Percentiles rank a stretch among this genome's conserved stretches.
phyloP scores from a whole-genome alignment of 78 protist species.

The Mantamonas sphyraenae region DNA sequence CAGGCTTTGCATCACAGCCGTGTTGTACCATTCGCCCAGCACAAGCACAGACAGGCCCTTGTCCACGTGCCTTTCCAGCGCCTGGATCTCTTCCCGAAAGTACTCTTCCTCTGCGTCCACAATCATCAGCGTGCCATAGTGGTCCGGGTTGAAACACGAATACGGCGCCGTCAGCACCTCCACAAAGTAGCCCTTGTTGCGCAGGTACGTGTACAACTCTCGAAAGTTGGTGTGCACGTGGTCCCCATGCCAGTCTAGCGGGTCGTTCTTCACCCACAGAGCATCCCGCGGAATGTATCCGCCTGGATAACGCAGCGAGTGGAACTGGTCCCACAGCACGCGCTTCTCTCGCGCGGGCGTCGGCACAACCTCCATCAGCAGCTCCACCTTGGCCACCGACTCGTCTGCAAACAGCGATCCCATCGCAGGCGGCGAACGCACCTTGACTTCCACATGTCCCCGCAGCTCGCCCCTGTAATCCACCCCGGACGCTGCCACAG shows the following conservation, averaged over 20 bases:
- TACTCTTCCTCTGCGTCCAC: conserved; percentile 91
- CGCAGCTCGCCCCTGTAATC: neutral
- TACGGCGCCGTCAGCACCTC: conserved; percentile 36
- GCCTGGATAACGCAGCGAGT: conserved; percentile 73
- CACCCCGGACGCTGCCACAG: neutral
- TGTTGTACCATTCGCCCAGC: conserved; percentile 73
- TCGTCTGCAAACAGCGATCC: no score
- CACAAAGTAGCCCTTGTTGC: conserved; percentile 45
- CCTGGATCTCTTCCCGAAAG: conserved; percentile 46
- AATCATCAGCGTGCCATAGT: conserved; percentile 79
- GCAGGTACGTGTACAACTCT: conserved; percentile 30
- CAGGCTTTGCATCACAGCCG: conserved; percentile 50
- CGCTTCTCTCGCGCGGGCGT: conserved; percentile 74
- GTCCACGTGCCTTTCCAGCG: conserved; percentile 12
- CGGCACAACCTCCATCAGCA: conserved; percentile 44
- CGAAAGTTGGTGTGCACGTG: conserved; percentile 86
- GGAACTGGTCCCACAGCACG: conserved; percentile 86
- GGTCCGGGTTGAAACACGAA: neutral
- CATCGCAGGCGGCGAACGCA: no score
- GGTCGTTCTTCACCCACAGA: conserved; percentile 39
- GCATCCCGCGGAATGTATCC: conserved; percentile 86
- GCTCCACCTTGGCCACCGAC: conserved; percentile 44
- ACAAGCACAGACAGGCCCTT: conserved; percentile 68
- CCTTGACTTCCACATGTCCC: neutral
- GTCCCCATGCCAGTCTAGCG: conserved; percentile 95